Base-by-base conservation (phyloP, 768 basidiomycete species). In the Boletus pseudopeckii region DNA sequence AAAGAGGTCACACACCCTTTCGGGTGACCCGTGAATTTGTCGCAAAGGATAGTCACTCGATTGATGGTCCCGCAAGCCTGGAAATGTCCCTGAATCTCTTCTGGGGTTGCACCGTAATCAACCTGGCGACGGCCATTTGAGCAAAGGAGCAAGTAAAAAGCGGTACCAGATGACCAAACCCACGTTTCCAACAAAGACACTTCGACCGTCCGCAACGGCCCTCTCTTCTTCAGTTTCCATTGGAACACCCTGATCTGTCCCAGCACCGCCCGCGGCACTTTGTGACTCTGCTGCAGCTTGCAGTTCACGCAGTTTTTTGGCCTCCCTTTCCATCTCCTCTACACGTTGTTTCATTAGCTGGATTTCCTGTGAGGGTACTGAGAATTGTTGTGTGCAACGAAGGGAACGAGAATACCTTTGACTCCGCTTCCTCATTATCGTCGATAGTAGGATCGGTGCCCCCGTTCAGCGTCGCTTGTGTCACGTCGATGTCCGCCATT, bases 1-100 rank as follows among this genome's bases (percentile, higher is more conserved):
- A 75, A 52, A 53, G 24, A 46, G 47, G 45, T 18, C 56, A 56
- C 65, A 32, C 59, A 94, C 94, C 97, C 97, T 83, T 98, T 98
- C 44, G 97, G 96, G 75, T 98, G 95, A 45, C 97, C 97, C 22
- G 96, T 98, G 73, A 96, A 98, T 76, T 98, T 98, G 81, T 99
- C 97, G 72, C 96, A 98, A 28, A 99, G 85, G 66, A 99, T 99
- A 1, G 97, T 99, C 40, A 99, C 94, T 63, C 97, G 85, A 75
- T 99, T 99, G 73, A 99, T 99, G 15, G 90, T 92, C 7, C 97
- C 97, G 67, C 95, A 98, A 15, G 95, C 87, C 69, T 94, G 90
- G 75, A 99, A 99, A 71, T 98, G 96, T 17, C 80, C 84, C 75
- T 98, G 97, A 46, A 99, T 94, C 70, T 99, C 97, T 73, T 98